Evolutionary conservation across 2,329 filamentous ascomycete genomes (phyloP), one percentile per base, ranked within the genome.

Genomic region (Ceratocystis diversiconidia): DNA sequence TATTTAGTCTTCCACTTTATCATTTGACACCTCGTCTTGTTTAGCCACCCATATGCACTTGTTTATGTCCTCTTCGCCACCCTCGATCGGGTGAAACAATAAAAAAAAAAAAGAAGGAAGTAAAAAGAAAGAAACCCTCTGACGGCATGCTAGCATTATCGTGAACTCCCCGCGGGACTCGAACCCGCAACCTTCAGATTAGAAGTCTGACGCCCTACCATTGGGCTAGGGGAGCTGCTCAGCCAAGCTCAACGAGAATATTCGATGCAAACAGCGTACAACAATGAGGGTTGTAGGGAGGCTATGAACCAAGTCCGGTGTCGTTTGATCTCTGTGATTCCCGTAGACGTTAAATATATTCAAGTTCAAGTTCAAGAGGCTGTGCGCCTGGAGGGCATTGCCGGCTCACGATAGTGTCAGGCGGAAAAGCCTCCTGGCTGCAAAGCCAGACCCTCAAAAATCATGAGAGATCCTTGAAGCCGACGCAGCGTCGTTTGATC

Each of bases 151-250:
- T 25, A 3, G 3, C 30, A 30, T 8, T 25, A 8, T n/a, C n/a
- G 4, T 60, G 65, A 63, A 66, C 65, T 62, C 65, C 65, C 62
- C 65, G 65, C 65, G 65, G 65, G 65, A 67, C 65, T 67, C 65
- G 65, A 67, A 67, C 65, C 65, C 65, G 65, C 65, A 67, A 59
- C 65, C 65, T 67, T 67, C 65, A 67, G 65, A 67, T 67, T 67
- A 67, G 65, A 67, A 67, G 65, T 67, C 65, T 67, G 65, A 67
- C 65, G 65, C 65, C 52, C 65, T 67, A 67, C 65, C 65, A 67
- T 67, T 67, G 65, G 30, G 65, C 65, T 67, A 67, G 65, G 62
- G 62, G 65, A 63, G 65, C 65, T 28, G 44, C 10, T 50, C 22
- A n/a, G 1, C 17, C 1, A 44, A 30, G 36, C 19, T 59, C 25